Conservation (phyloP, 2,329 filamentous ascomycete species). For the Beauveria australis region DNA sequence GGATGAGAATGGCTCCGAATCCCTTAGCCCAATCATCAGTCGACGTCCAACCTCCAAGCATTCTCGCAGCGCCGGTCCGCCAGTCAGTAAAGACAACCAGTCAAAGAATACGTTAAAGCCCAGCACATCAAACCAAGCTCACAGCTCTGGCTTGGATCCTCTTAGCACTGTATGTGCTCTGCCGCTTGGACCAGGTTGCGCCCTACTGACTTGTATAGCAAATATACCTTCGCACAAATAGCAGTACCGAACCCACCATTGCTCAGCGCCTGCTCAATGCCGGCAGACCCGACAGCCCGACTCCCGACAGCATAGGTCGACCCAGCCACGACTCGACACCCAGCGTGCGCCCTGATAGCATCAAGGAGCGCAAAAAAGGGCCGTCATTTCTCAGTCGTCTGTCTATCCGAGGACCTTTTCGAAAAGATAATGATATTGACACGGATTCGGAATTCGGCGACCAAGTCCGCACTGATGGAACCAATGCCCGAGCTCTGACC, state of each 20-base stretch:
- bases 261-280: slow-evolving; percentile 46
- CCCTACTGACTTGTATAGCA: slow-evolving; percentile 20
- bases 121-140: slow-evolving; percentile 17
- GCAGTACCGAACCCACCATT: slow-evolving; percentile 35
- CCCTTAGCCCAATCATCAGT: not conserved
- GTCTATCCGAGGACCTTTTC: slow-evolving; percentile 64
- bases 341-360: slow-evolving; percentile 1
- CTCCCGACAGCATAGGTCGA: slow-evolving; percentile 31
- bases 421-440: slow-evolving; percentile 55
- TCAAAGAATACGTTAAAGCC: slow-evolving; percentile 23
- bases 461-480: slow-evolving; percentile 53
- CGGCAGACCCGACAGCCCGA: slow-evolving; percentile 44
- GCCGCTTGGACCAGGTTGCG: not conserved
- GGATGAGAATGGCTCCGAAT: not conserved
- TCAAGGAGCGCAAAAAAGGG: slow-evolving; percentile 55
- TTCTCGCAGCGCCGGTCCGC: slow-evolving; percentile 3
- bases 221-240: slow-evolving; percentile 32
- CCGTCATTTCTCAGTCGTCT: slow-evolving; percentile 83
- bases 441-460: slow-evolving; percentile 36
- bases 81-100: slow-evolving; percentile 19
- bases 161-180: slow-evolving; percentile 25
- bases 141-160: slow-evolving; percentile 27
- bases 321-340: slow-evolving; percentile 35
- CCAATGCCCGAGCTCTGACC: slow-evolving; percentile 75
- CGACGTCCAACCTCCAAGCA: slow-evolving; percentile 7